A percentile compares a stretch with the other conserved stretches of the same genome.
Conservation (phyloP, 345 rosid genomes). For the Pugionium dolabratum region DNA sequence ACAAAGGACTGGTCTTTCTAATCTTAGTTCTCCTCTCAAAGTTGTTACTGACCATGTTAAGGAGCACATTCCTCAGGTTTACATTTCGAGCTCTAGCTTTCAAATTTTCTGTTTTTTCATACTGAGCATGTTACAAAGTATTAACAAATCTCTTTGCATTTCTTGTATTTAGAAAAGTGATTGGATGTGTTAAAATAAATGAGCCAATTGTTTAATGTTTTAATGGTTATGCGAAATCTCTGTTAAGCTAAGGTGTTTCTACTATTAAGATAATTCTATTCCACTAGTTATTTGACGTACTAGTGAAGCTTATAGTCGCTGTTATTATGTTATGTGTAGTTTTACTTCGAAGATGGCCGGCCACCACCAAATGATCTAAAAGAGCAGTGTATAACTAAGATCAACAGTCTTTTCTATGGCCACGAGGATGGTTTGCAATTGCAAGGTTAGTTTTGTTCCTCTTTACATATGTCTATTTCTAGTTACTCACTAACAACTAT, state of each 20-base stretch:
- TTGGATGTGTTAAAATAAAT: no score
- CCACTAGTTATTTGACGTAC: no score
- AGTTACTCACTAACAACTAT: background rate
- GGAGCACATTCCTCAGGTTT: conserved; percentile 94
- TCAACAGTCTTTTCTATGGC: conserved; percentile 64
- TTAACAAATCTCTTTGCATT: no score
- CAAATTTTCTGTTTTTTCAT: no score
- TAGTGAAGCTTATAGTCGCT: conserved; percentile 7
- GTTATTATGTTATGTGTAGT: conserved; percentile 49
- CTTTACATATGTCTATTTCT: no score
- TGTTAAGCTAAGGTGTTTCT: no score
- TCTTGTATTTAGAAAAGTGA: no score
- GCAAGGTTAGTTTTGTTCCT: conserved; percentile 49
- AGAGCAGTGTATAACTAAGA: conserved; percentile 65
- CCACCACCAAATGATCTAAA: conserved; percentile 78
- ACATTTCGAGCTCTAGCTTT: background rate
- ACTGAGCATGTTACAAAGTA: no score
- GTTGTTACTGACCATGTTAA: conserved; percentile 74
- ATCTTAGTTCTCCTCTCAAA: conserved; percentile 90
- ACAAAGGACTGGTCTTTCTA: conserved; percentile 80
- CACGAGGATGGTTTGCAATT: conserved; percentile 68
- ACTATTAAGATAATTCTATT: no score
- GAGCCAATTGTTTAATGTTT: no score
- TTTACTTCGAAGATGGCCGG: conserved; percentile 88
- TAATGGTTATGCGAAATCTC: no score